Evolutionary conservation across 1,284 basidiomycete species (phyloP).

Genomic region (Baeospora myosura): DNA sequence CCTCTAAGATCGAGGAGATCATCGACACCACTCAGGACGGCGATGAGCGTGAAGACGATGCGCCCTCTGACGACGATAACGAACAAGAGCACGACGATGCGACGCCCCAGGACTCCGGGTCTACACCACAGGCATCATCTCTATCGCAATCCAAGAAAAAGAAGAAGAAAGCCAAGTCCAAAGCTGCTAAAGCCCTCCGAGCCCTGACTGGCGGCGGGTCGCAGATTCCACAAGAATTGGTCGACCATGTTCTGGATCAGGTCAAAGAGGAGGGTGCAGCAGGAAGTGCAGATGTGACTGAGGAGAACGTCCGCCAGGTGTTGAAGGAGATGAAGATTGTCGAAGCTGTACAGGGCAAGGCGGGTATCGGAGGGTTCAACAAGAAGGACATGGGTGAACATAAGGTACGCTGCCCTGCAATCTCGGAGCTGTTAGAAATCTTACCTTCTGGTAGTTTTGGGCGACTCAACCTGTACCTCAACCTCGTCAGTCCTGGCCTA

Average conservation of each 20-base stretch:
- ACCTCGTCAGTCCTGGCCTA: slow-evolving; percentile 38
- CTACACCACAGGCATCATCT: slow-evolving; percentile 28
- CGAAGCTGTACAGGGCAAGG: slow-evolving; percentile 67
- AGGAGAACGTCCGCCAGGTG: slow-evolving; percentile 51
- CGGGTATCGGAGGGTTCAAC: slow-evolving; percentile 59
- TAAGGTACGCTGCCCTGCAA: slow-evolving; percentile 49
- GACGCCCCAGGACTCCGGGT: slow-evolving; percentile 16
- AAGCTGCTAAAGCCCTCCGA: slow-evolving; percentile 46
- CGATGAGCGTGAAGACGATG: slow-evolving; percentile 22
- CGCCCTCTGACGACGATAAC: slow-evolving; percentile 28
- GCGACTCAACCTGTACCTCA: slow-evolving; percentile 93
- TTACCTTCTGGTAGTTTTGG: slow-evolving; percentile 73
- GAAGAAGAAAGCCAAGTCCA: slow-evolving; percentile 72
- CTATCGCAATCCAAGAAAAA: slow-evolving; percentile 44
- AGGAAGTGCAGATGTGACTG: slow-evolving; percentile 43
- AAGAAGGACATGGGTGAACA: slow-evolving; percentile 80
- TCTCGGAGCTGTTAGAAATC: slow-evolving; percentile 1
- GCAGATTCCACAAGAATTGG: slow-evolving; percentile 50
- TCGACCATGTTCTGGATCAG: slow-evolving; percentile 51
- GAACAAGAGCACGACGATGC: slow-evolving; percentile 20
- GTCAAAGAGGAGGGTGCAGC: slow-evolving; percentile 51
- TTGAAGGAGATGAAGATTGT: slow-evolving; percentile 66
- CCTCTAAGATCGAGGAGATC: slow-evolving; percentile 34
- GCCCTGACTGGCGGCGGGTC: slow-evolving; percentile 40
- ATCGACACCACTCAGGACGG: slow-evolving; percentile 29